phyloP scores from a whole-genome alignment of 2,329 filamentous ascomycete genomes.

The Bipolaris cookei region DNA sequence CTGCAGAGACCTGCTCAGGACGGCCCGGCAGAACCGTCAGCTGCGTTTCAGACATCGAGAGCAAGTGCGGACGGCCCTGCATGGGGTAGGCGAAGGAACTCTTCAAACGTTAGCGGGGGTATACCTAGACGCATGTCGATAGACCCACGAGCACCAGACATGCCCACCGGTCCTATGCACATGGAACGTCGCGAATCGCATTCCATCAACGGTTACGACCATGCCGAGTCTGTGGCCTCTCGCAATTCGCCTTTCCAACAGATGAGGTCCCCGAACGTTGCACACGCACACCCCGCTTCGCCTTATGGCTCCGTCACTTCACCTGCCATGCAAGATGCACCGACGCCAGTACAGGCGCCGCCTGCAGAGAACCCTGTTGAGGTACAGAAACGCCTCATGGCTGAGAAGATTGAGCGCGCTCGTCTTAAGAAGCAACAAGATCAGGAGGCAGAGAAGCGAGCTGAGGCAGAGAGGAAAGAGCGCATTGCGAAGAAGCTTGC shows the following conservation, averaged over 20 bases:
- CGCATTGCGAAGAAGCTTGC: constrained; percentile 75
- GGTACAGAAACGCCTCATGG: constrained; percentile 73
- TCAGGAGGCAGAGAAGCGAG: constrained; percentile 66
- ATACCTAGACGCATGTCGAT: constrained; percentile 72
- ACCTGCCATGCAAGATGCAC: constrained; percentile 29
- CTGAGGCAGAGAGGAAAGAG: constrained; percentile 74
- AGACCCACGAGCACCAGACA: constrained; percentile 54
- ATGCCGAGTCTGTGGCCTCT: constrained; percentile 26
- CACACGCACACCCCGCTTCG: constrained; percentile 44
- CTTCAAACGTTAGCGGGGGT: constrained; percentile 88
- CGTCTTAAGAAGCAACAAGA: constrained; percentile 67
- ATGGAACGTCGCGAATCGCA: constrained; percentile 41
- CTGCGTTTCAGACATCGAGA: constrained; percentile 82
- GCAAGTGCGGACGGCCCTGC: constrained; percentile 67
- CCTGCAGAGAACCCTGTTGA: constrained; percentile 67
- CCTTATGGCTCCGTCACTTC: constrained; percentile 45
- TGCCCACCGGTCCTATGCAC: constrained; percentile 34
- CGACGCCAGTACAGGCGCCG: constrained; percentile 39
- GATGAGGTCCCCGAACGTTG: constrained; percentile 38
- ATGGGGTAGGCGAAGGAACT: constrained; percentile 79
- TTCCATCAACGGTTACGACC: constrained; percentile 39
- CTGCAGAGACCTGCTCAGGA: constrained; percentile 74
- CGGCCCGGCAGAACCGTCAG: constrained; percentile 79
- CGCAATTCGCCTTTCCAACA: constrained; percentile 34
- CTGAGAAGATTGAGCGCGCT: constrained; percentile 71